Evolutionary conservation across 805 yeast species (phyloP).

Genomic region (Monosporozyma yasuniensis): DNA sequence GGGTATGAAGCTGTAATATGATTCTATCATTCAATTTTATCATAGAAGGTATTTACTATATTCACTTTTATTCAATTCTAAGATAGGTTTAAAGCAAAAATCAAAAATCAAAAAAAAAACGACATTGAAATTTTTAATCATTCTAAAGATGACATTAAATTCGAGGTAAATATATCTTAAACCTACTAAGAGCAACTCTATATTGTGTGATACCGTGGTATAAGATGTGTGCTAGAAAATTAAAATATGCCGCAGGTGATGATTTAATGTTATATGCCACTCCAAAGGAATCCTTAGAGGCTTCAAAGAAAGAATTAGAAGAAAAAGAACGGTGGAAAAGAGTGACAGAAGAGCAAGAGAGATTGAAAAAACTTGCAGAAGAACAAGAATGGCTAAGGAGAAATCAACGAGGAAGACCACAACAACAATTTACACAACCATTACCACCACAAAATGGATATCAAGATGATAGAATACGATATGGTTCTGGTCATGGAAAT

Average conservation of each 20-base stretch:
- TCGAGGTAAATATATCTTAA: too few species aligned
- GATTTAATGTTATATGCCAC: constrained; percentile 29
- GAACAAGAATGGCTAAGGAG: constrained; percentile 6
- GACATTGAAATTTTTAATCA: too few species aligned
- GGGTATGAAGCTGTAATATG: too few species aligned
- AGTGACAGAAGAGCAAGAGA: constrained; percentile 16
- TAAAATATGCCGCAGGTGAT: constrained; percentile 30
- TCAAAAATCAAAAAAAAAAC: too few species aligned
- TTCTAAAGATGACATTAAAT: too few species aligned
- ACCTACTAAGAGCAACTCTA: too few species aligned
- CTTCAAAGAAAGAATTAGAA: constrained; percentile 16
- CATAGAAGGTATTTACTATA: too few species aligned
- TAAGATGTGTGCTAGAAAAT: constrained; percentile 27
- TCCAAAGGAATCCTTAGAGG: constrained; percentile 30
- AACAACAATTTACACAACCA: neutral
- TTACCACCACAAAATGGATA: neutral
- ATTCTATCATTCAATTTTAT: too few species aligned
- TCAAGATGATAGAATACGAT: neutral
- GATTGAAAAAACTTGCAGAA: neutral
- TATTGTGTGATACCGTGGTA: too few species aligned
- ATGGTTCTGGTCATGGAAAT: neutral
- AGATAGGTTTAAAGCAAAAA: too few species aligned
- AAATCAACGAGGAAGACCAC: neutral
- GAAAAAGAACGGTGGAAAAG: constrained; percentile 22
- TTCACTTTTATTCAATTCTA: too few species aligned